These are phyloP conservation scores for Dryas alaskensis DNA, from an alignment of 306 rosid species.

Conservation along the genomic window DNA sequence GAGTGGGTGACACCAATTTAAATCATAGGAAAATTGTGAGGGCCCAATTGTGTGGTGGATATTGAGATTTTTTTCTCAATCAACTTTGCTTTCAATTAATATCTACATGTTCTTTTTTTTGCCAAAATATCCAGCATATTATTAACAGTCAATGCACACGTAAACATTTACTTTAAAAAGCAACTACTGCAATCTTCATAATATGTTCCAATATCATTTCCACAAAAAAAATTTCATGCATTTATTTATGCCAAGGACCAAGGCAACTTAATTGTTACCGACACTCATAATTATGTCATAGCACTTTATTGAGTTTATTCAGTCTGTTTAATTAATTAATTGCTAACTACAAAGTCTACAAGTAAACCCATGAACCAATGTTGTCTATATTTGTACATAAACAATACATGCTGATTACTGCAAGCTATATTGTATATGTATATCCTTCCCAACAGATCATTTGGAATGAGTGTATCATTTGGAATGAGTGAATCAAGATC, in stretches of 20 bases:
- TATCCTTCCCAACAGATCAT: conserved; percentile 9
- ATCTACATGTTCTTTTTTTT: too few species aligned
- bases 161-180: too few species aligned
- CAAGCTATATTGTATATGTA: not conserved
- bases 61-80: too few species aligned
- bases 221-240: too few species aligned
- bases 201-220: too few species aligned
- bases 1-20: not conserved
- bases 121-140: too few species aligned
- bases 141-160: too few species aligned
- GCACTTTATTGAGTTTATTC: not conserved
- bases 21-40: not conserved
- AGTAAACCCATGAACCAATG: not conserved
- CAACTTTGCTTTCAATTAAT: too few species aligned
- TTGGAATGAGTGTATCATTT: conserved; percentile 29
- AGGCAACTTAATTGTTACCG: too few species aligned
- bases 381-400: conserved; percentile 5
- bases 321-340: not conserved
- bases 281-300: not conserved
- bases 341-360: not conserved
- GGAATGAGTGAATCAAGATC: conserved; percentile 46
- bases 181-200: too few species aligned
- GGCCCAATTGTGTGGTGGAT: not conserved
- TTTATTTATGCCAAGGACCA: too few species aligned
- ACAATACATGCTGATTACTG: not conserved